Evolutionary conservation across 495 filamentous ascomycete genomes (phyloP).

Genomic region (Cercophora sp.): DNA sequence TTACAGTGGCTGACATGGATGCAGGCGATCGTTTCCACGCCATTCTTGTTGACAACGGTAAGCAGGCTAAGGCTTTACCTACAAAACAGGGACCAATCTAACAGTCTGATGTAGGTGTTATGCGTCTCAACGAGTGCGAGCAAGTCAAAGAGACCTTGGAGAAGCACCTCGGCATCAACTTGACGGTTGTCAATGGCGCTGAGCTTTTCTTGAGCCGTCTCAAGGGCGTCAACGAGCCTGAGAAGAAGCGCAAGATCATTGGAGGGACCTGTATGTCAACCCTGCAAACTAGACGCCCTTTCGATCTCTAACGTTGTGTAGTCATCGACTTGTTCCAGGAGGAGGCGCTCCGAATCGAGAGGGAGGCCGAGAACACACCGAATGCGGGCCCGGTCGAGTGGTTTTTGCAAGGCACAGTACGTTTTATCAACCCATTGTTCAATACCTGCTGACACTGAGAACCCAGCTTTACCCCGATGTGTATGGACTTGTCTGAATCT

Average conservation of each 20-base stretch:
- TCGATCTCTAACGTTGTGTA: conserved; percentile 9
- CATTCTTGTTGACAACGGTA: conserved; percentile 74
- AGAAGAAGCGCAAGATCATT: conserved; percentile 93
- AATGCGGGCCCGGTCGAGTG: conserved; percentile 31
- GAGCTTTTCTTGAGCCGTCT: conserved; percentile 70
- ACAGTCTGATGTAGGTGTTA: conserved; percentile 50
- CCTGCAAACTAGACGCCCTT: background rate
- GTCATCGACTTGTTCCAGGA: conserved; percentile 86
- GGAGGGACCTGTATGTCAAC: conserved; percentile 32
- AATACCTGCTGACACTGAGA: conserved; percentile 5
- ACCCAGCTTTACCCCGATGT: conserved; percentile 28
- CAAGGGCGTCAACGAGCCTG: conserved; percentile 74
- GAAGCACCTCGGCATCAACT: conserved; percentile 78
- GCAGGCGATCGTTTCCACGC: conserved; percentile 72
- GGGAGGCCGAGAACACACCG: conserved; percentile 55
- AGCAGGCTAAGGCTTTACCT: background rate
- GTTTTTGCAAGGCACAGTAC: conserved; percentile 28
- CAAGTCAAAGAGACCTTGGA: conserved; percentile 71
- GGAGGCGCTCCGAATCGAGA: conserved; percentile 72
- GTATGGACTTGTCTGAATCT: conserved; percentile 22
- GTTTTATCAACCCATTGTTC: background rate
- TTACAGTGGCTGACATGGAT: background rate
- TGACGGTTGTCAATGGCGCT: conserved; percentile 80
- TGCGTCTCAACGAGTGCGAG: conserved; percentile 81
- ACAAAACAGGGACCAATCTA: background rate